Evolutionary conservation across 805 yeast species (phyloP), one percentile per base, ranked within the genome.

Genomic region (Cyberlindnera subsufficiens): DNA sequence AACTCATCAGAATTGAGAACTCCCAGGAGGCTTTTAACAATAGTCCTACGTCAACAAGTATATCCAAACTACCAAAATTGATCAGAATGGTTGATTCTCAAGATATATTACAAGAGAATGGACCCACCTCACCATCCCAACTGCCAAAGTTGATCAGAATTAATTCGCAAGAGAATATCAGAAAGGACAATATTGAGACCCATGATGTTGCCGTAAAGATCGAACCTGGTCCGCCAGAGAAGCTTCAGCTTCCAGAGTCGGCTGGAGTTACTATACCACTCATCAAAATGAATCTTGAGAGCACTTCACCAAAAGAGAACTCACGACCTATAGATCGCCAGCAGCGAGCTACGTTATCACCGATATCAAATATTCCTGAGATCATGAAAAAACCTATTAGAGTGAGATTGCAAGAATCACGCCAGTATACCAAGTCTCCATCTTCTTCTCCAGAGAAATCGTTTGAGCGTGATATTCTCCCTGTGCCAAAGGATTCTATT

Each of bases 391-490:
- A 6, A 22, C 3, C 27, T 22, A 4, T 10, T 3, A 22, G 11
- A 25, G 9, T 11, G 13, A 8, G 27, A 17, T 30, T n/a, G 8
- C 11, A 13, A 5, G 27, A 16, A 35, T 14, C 27, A 31, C 31
- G 4, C 11, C 9, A 30, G 11, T 9, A 16, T 7, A 6, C 40
- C 13, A n/a, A 15, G 16, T 10, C 39, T 18, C 19, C 32, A 16
- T 35, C 42, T 46, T 11, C 58, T 53, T 37, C 64, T 60, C 25
- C 49, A 9, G 11, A 9, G 27, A 22, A 22, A 11, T 11, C 27
- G 10, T 22, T 22, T 22, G 27, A 22, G 10, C 27, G 27, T 22
- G 27, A 22, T 22, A 22, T 22, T 22, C 27, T 22, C 11, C 27
- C 27, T 22, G 27, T 22, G 10, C 27, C 27, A 11, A 22, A 22